Conservation (phyloP, 371 early-diverging fungal species). For the Rhizopus delemar region DNA sequence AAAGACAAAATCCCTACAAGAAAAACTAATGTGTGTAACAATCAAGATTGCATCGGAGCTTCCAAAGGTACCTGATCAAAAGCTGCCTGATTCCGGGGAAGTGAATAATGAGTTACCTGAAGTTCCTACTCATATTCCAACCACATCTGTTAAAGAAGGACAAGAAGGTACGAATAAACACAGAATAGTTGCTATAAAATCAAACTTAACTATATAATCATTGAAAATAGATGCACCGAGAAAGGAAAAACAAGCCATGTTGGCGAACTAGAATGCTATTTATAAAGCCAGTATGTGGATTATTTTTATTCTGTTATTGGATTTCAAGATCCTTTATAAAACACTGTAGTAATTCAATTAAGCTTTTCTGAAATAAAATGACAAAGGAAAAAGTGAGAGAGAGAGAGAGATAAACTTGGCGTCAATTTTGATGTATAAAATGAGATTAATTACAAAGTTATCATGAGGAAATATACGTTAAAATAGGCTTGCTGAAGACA, state of each 20-base stretch:
- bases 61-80: slow-evolving; percentile 35
- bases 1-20: slow-evolving; percentile 1
- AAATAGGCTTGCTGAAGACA: slow-evolving; percentile 38
- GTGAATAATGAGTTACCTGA: slow-evolving; percentile 24
- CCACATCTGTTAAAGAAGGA: slow-evolving; percentile 7
- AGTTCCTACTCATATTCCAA: slow-evolving; percentile 38
- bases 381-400: slow-evolving; percentile 20
- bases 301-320: neutral
- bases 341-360: neutral
- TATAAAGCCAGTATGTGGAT: neutral
- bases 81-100: slow-evolving; percentile 25
- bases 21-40: neutral
- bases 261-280: slow-evolving; percentile 12
- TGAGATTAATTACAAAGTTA: slow-evolving; percentile 22
- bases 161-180: neutral
- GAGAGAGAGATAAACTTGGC: slow-evolving; percentile 1
- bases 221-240: slow-evolving; percentile 11
- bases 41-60: slow-evolving; percentile 16
- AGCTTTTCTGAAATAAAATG: neutral
- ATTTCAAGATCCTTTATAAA: slow-evolving; percentile 1
- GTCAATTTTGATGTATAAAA: slow-evolving; percentile 4
- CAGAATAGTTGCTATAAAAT: no score
- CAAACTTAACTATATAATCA: no score
- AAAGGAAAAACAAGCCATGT: slow-evolving; percentile 27
- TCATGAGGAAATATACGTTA: slow-evolving; percentile 1